Evolutionary conservation across 176 grass and related monocot species (phyloP), one percentile per base, ranked within the genome.

Genomic region (sorghum (Sorghum bicolor)): DNA sequence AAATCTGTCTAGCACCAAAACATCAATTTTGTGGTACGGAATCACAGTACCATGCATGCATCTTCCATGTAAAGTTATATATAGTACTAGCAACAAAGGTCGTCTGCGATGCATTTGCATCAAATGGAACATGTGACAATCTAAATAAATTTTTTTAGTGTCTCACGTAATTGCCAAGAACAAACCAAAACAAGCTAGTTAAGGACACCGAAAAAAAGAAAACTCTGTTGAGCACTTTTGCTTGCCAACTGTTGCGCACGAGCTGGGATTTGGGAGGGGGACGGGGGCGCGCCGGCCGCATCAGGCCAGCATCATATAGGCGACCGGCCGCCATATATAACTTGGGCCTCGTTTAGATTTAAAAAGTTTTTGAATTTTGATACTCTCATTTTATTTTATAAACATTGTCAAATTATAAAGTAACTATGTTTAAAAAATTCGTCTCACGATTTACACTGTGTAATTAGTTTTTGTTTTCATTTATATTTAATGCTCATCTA

Each of bases 211-310:
- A 7, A 41, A 15, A 14, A 14, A 40, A 25, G 1, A 3, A 11
- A 13, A 22, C 10, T 40, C 37, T 3, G 11, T 70, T 26, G 20
- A 38, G 19, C 67, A 4, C 36, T 13, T 40, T 20, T 22, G 17
- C 37, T 70, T 72, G 38, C 43, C 64, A 68, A 80, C 64, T 80
- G 78, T 80, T 53, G 19, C 20, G 64, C 78, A 80, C 43, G 43
- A 50, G 77, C 0, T 55, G 52, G 6, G 5, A 48, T 0, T 34
- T 0, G 14, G 4, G 4, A 1, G 13, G 15, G 2, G 41, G 41
- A 32, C 32, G 30, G 5, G 48, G 19, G n/a, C n/a, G n/a, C 9
- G 30, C 17, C 30, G 5, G 5, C 1, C 32, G 10, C 5, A 71
- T 40, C 68, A 26, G 10, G 4, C 10, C 29, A 22, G 17, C 13